Conservation (phyloP, 306 rosid genomes). For the Urtica urens region DNA sequence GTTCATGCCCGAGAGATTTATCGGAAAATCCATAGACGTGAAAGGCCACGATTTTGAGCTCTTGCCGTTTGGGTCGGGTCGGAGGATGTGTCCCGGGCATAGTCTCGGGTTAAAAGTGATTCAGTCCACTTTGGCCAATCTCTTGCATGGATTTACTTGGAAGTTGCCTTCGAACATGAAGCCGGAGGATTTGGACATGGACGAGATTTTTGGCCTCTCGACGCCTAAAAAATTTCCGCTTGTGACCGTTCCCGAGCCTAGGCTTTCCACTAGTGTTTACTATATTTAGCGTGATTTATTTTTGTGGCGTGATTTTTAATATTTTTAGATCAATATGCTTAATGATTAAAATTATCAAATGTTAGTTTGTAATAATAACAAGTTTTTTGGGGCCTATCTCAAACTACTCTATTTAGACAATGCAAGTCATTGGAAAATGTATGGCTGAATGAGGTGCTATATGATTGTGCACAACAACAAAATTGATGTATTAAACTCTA, state of each 20-base stretch:
- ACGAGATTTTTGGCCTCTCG: conserved; percentile 57
- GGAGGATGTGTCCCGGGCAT: conserved; percentile 87
- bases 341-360: too few species aligned
- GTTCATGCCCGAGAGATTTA: conserved; percentile 56
- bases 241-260: conserved; percentile 30
- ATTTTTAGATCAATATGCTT: too few species aligned
- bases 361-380: too few species aligned
- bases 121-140: conserved; percentile 60
- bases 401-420: too few species aligned
- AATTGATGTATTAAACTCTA: too few species aligned
- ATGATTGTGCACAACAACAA: too few species aligned
- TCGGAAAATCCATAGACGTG: conserved; percentile 41
- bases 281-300: too few species aligned
- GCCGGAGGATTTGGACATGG: conserved; percentile 55
- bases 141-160: conserved; percentile 82
- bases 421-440: too few species aligned
- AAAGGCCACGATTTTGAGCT: conserved; percentile 63
- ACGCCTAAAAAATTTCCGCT: conserved; percentile 52
- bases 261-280: conserved; percentile 48
- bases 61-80: conserved; percentile 79
- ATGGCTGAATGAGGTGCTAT: too few species aligned
- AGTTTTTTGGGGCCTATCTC: too few species aligned
- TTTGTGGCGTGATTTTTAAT: too few species aligned
- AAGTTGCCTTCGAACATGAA: conserved; percentile 27
- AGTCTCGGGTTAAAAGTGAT: conserved; percentile 67